A percentile compares a stretch with the other conserved stretches of the same genome.
These are phyloP conservation scores for Tetratostichococcus sp. DNA, from an alignment of 139 green algal species.

Conservation along the genomic window DNA sequence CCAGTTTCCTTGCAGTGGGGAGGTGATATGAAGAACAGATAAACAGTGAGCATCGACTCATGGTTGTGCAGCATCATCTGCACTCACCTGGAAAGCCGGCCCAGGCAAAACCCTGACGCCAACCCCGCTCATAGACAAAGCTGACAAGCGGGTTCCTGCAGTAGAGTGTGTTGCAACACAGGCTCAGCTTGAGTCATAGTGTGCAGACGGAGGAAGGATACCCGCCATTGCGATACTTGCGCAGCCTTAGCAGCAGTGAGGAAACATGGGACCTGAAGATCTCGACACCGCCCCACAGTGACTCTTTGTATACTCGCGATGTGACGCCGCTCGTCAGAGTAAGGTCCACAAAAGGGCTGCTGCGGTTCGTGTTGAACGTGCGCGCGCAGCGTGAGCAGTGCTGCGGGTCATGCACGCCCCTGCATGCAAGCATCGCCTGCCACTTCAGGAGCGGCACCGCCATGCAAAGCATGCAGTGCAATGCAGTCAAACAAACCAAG, in stretches of 20 bases:
- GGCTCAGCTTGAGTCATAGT: no score
- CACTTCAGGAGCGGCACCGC: no score
- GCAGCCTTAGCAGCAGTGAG: not conserved
- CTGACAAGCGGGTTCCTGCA: conserved; percentile 70
- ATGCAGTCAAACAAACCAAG: no score
- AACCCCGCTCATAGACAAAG: conserved; percentile 93
- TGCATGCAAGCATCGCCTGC: no score
- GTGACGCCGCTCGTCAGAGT: conserved; percentile 55
- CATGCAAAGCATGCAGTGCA: no score
- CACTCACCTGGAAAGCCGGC: conserved; percentile 52
- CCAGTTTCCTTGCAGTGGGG: no score
- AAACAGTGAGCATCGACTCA: no score
- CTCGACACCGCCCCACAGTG: conserved; percentile 47
- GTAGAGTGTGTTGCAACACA: no score
- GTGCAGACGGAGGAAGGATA: no score
- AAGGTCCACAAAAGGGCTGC: conserved; percentile 53
- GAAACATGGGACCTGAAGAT: conserved; percentile 47
- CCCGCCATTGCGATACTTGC: no score
- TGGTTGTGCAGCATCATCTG: no score
- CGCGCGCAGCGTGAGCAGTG: conserved; percentile 40
- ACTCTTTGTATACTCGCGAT: conserved; percentile 46
- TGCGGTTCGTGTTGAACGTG: conserved; percentile 32
- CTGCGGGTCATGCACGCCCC: not conserved
- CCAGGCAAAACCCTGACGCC: conserved; percentile 84
- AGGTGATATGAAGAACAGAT: no score